Conservation (phyloP, 306 rosid species). For the Malus sieversii region DNA sequence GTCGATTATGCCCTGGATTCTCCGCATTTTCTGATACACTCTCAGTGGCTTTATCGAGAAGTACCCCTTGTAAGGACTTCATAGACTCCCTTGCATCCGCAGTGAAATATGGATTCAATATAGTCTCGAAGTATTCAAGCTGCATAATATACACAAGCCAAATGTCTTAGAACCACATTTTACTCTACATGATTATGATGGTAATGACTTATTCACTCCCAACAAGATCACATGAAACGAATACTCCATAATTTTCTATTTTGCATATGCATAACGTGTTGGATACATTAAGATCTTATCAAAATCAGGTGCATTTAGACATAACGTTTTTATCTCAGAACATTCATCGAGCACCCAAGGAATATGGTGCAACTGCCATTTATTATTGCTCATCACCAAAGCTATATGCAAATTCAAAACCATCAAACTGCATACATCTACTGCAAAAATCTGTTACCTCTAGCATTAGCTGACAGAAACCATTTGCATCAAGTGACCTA, state of each 20-base stretch:
- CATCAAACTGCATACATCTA: background rate
- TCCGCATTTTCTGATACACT: constrained; percentile 58
- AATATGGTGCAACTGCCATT: background rate
- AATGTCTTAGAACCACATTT: background rate
- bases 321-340: background rate
- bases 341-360: background rate
- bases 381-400: background rate
- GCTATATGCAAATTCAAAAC: background rate
- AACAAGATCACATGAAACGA: background rate
- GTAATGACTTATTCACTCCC: background rate
- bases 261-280: background rate
- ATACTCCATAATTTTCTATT: background rate
- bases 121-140: constrained; percentile 96
- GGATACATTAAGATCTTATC: background rate
- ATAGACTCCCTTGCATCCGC: constrained; percentile 89
- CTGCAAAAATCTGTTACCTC: constrained; percentile 55
- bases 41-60: constrained; percentile 94
- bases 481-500: constrained; percentile 69
- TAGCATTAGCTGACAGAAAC: constrained; percentile 96
- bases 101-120: constrained; percentile 87
- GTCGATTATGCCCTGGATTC: constrained; percentile 84
- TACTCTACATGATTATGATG: background rate
- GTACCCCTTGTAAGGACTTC: constrained; percentile 85
- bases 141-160: constrained; percentile 36
- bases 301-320: background rate